Evolutionary conservation across 140 eudicot species (phyloP), one percentile per base, ranked within the genome.

Genomic region (Senecio squalidus): DNA sequence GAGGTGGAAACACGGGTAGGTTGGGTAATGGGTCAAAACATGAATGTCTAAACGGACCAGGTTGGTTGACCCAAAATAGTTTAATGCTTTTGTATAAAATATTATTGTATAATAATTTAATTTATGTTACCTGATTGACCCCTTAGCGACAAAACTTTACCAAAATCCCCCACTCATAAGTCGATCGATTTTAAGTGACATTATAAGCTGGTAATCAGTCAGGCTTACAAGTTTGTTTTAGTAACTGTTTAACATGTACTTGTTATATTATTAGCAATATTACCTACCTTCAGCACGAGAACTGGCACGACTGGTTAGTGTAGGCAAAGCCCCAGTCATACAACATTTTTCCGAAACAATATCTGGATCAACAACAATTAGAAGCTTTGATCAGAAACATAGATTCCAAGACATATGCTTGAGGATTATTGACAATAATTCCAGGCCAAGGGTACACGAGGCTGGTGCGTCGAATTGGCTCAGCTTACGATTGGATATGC

Each of bases 341-440:
- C 96, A 88, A 33, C 89, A 83, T 65, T 88, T 88, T 68, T 73
- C 96, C 6, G 94, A 88, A 64, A 88, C 94, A n/a, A 75, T 84
- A 17, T 75, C 87, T 4, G 94, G 96, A 29, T 60, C 79, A 52
- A 74, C 78, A 24, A 83, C 96, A 11, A 88, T 88, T 33, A 76
- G 96, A 53, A 68, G 94, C 81, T 88, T 81, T 43, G 78, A 84
- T 75, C 97, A 84, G 53, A 67, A 84, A 59, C 36, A 66, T 0
- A 71, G 94, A 55, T 88, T 88, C 41, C 18, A 55, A 40, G 69
- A 62, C 26, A 54, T n/a, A 1, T 52, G 58, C 25, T 36, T 67
- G 56, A 56, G 67, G 41, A 60, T 77, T 15, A 62, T 67, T 15
- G 80, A 78, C 31, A 56, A 47, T 43, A 67, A 55, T 62, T 67